Percentiles rank a stretch among this genome's conserved stretches.
These are phyloP conservation scores for Durotheca rogersii DNA, from an alignment of 495 filamentous ascomycete species.

Conservation along the genomic window DNA sequence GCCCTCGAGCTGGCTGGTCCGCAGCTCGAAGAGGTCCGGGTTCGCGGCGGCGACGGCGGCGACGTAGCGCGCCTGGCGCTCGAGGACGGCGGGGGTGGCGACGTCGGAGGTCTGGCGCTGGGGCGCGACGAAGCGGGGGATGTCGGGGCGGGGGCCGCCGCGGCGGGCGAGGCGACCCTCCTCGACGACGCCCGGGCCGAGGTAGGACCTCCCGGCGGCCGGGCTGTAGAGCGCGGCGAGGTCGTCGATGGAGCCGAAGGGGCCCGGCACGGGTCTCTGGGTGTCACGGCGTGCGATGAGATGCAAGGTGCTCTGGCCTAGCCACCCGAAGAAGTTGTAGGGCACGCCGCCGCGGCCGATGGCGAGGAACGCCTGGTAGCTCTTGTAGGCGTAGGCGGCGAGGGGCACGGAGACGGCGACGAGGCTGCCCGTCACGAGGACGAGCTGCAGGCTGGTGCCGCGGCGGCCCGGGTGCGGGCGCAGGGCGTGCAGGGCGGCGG, in stretches of 20 bases:
- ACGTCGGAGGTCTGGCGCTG: slow-evolving; percentile 35
- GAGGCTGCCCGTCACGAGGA: slow-evolving; percentile 7
- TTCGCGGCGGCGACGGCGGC: slow-evolving; percentile 15
- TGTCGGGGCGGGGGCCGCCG: slow-evolving; percentile 19
- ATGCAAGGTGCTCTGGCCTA: slow-evolving; percentile 27
- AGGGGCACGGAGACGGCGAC: slow-evolving; percentile 14
- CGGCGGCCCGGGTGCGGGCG: slow-evolving; percentile 1
- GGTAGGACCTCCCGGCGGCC: not conserved
- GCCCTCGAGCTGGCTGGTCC: slow-evolving; percentile 30
- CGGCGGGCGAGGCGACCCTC: not conserved
- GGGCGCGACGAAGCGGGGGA: slow-evolving; percentile 36
- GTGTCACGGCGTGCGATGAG: slow-evolving; percentile 32
- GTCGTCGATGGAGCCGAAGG: slow-evolving; percentile 10
- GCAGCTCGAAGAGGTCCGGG: slow-evolving; percentile 19
- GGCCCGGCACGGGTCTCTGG: slow-evolving; percentile 18
- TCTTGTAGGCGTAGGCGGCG: slow-evolving; percentile 16
- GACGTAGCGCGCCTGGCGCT: slow-evolving; percentile 11
- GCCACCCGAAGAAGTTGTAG: slow-evolving; percentile 40
- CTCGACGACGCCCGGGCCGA: not conserved
- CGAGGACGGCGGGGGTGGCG: not conserved
- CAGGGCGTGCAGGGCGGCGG: slow-evolving; percentile 3
- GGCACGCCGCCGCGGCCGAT: slow-evolving; percentile 44
- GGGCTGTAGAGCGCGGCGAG: slow-evolving; percentile 7
- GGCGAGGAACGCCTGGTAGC: slow-evolving; percentile 37
- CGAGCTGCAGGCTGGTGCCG: not conserved